Conservation (phyloP, 2,329 filamentous ascomycete species). For the Leptographium procerum region DNA sequence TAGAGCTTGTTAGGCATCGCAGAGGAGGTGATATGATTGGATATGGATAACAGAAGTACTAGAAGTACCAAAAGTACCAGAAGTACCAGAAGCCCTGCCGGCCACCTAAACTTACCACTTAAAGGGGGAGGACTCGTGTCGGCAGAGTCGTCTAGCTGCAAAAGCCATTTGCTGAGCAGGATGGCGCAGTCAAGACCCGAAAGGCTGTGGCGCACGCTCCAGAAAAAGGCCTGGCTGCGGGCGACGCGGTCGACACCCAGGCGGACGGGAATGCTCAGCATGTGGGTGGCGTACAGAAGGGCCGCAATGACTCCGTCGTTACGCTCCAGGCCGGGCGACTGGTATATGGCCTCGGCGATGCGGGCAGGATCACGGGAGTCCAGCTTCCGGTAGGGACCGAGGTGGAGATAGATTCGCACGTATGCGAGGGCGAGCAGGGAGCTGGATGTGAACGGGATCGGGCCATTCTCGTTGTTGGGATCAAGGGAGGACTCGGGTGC, state of each 20-base stretch:
- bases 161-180: constrained; percentile 25
- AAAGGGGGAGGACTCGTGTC: not conserved
- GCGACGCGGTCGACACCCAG: constrained; percentile 42
- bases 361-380: constrained; percentile 32
- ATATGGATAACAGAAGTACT: too few relatives aligned
- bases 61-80: not conserved
- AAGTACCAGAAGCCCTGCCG: not conserved
- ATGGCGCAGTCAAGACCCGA: constrained; percentile 41
- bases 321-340: constrained; percentile 28
- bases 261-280: constrained; percentile 40
- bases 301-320: constrained; percentile 35
- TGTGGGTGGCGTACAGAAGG: constrained; percentile 40
- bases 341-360: constrained; percentile 31
- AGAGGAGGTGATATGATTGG: too few relatives aligned
- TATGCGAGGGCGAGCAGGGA: constrained; percentile 20
- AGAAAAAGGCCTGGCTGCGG: constrained; percentile 40
- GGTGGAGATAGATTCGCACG: constrained; percentile 23
- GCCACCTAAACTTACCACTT: not conserved
- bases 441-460: constrained; percentile 37
- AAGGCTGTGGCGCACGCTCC: constrained; percentile 43
- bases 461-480: constrained; percentile 38
- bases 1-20: constrained; percentile 18
- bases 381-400: constrained; percentile 32
- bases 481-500: constrained; percentile 41
- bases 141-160: constrained; percentile 1